Conservation (phyloP, 192 early-diverging fungal species). For the Entophlyctis helioformis region DNA sequence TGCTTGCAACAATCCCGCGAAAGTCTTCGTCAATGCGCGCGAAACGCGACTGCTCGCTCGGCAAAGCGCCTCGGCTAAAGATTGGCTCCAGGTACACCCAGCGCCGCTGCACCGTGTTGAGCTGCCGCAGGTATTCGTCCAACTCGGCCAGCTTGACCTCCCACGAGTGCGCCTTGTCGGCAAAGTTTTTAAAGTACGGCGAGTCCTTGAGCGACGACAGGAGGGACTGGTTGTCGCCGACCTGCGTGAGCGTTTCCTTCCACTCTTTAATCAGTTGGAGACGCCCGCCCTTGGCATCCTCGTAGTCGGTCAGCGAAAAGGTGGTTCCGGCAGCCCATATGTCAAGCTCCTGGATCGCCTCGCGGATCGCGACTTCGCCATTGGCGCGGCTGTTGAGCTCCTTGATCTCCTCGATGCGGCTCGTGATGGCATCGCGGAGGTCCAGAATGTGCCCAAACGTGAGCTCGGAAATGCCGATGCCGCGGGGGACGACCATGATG, state of each 20-base stretch:
- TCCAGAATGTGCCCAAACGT: constrained; percentile 29
- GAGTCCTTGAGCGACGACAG: constrained; percentile 45
- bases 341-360: constrained; percentile 45
- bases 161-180: constrained; percentile 35
- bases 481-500: constrained; percentile 21
- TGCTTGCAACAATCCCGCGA: constrained; percentile 23
- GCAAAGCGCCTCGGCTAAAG: constrained; percentile 38
- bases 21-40: constrained; percentile 38
- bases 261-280: constrained; percentile 42
- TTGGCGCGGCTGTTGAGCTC: constrained; percentile 42
- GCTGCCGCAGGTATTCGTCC: constrained; percentile 34
- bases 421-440: constrained; percentile 12
- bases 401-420: constrained; percentile 32
- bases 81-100: constrained; percentile 55
- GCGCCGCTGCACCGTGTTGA: constrained; percentile 38
- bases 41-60: constrained; percentile 37
- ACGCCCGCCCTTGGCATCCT: constrained; percentile 27
- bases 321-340: constrained; percentile 40
- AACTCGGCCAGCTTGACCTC: constrained; percentile 33
- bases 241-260: constrained; percentile 46
- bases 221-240: constrained; percentile 48
- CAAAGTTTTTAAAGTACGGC: constrained; percentile 42
- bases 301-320: constrained; percentile 35
- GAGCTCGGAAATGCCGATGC: constrained; percentile 27
- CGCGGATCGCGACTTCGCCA: constrained; percentile 42